Conservation (phyloP, 139 green algal genomes). For the Asterochloris sp. region DNA sequence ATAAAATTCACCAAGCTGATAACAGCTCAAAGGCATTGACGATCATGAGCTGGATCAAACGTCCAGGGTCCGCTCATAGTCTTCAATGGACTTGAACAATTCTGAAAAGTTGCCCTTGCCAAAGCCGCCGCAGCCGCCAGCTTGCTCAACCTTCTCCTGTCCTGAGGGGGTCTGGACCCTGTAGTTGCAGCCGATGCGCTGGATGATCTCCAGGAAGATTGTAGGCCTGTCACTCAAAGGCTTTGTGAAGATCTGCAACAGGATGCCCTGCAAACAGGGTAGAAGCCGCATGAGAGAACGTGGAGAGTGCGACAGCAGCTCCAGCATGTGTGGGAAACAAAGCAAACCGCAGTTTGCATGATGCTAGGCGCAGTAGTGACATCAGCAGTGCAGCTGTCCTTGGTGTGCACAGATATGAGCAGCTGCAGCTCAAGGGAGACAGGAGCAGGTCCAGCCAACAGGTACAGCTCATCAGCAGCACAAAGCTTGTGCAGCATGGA, state of each 20-base stretch:
- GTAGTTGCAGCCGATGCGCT: slow-evolving; percentile 83
- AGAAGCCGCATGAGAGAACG: neutral
- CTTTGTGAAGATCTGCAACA: slow-evolving; percentile 95
- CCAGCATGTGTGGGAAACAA: neutral
- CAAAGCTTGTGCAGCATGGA: no score
- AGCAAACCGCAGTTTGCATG: neutral
- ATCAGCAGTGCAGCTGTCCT: no score
- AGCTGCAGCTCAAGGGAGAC: no score
- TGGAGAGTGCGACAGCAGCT: neutral
- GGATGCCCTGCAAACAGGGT: slow-evolving; percentile 56
- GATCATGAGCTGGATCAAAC: neutral
- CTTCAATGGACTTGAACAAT: slow-evolving; percentile 92
- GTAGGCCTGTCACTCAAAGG: slow-evolving; percentile 85
- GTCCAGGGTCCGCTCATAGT: slow-evolving; percentile 29
- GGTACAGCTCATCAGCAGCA: no score
- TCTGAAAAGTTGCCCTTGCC: slow-evolving; percentile 98
- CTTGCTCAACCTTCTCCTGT: slow-evolving; percentile 55
- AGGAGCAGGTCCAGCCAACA: no score
- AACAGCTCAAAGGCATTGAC: neutral
- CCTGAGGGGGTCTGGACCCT: slow-evolving; percentile 4
- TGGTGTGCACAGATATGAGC: no score
- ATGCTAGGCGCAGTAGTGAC: no score
- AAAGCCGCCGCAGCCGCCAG: slow-evolving; percentile 94
- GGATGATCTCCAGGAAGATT: slow-evolving; percentile 98
- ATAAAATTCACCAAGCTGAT: no score